phyloP scores from a whole-genome alignment of 176 grass and related monocot genomes.

The Musa beccarii region DNA sequence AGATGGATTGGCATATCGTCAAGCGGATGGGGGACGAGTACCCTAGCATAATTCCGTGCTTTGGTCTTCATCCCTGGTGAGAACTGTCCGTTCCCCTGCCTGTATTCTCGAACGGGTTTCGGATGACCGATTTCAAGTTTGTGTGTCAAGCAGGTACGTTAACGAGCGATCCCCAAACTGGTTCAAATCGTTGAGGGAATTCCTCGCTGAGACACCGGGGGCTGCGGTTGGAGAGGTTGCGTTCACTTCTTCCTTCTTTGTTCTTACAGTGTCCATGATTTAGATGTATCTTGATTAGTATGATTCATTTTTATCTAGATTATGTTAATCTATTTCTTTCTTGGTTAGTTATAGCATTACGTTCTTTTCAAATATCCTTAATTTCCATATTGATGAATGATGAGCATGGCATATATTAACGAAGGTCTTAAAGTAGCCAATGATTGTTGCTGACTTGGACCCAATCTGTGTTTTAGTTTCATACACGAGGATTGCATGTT shows the following conservation, averaged over 20 bases:
- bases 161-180: conserved; percentile 67
- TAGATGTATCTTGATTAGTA: background rate
- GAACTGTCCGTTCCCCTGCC: background rate
- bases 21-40: conserved; percentile 70
- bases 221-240: conserved; percentile 75
- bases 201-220: conserved; percentile 43
- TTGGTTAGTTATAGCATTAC: too few relatives aligned
- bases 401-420: background rate
- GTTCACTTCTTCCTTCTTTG: background rate
- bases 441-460: too few relatives aligned
- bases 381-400: background rate
- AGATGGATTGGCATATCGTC: conserved; percentile 76
- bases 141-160: conserved; percentile 34
- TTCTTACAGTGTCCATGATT: background rate
- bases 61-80: conserved; percentile 76
- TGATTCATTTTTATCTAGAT: too few relatives aligned
- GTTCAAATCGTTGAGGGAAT: conserved; percentile 46
- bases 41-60: conserved; percentile 62
- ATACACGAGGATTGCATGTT: too few relatives aligned
- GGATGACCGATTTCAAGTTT: background rate
- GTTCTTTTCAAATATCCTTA: too few relatives aligned
- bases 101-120: background rate
- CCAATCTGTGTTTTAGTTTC: too few relatives aligned
- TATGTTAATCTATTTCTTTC: too few relatives aligned
- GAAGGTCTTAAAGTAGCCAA: too few relatives aligned